Evolutionary conservation across 108 stramenopile species (phyloP), one percentile per base, ranked within the genome.

Genomic region (Nannochloropsis gaditana): DNA sequence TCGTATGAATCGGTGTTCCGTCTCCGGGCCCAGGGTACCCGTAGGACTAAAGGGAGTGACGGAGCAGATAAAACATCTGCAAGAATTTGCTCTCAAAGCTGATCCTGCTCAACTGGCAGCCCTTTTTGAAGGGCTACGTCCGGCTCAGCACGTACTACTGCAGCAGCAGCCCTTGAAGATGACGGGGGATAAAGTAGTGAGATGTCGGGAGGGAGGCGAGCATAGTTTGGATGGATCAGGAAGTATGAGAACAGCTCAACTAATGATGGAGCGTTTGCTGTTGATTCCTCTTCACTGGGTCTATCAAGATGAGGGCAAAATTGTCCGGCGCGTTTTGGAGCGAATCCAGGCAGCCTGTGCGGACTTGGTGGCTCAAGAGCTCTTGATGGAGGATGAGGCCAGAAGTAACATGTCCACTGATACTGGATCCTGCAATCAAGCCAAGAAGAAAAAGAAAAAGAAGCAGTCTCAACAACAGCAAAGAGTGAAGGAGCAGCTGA

Each of bases 231-330:
- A 44, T 45, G n/a, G 79, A 83, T 31, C 31, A 31, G 31, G 31
- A 31, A 31, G 31, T 31, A 31, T 31, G 31, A 31, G 31, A 31
- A 8, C 81, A 80, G 87, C 84, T 79, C 81, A 84, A 44, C 83
- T 41, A 84, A 80, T 83, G 83, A 42, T 43, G 86, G 19, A 42
- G 79, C 4, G 9, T n/a, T 73, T 73, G 11, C 21, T 84, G 21
- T 44, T 83, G 19, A 83, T 42, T 31, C 42, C 42, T 41, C 47
- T 84, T 21, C 42, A 42, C 83, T 83, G 43, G 43, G 83, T 83
- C 21, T 83, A 45, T 21, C 87, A 87, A 83, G 87, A 87, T 45
- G 87, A 84, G n/a, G 87, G 87, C 42, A 83, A 83, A 31, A 79
- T 79, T 21, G 87, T 87, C 80, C 79, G 79, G 21, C 84, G 79